Percentiles rank a stretch among this genome's conserved stretches.
Conservation (phyloP, 1,139 yeast species). For the Yamadazyma songkhlaensis region DNA sequence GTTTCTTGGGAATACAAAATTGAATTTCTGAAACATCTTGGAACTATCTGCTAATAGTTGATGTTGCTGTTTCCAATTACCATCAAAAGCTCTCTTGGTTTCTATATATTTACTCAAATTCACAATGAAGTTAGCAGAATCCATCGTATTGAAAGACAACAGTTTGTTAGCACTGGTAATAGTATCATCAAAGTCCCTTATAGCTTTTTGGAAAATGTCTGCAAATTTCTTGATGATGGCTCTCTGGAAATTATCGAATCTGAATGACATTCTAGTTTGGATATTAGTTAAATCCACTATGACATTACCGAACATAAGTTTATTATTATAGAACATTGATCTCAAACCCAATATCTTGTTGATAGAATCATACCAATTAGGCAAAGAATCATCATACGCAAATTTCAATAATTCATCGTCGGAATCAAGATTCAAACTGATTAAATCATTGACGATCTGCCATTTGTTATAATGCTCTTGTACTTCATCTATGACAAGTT, state of each 20-base stretch:
- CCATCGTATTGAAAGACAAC: slow-evolving; percentile 13
- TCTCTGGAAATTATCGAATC: slow-evolving; percentile 59
- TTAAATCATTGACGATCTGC: slow-evolving; percentile 55
- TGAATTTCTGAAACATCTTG: slow-evolving; percentile 24
- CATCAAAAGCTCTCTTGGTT: slow-evolving; percentile 13
- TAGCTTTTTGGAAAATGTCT: slow-evolving; percentile 15
- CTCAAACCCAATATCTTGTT: slow-evolving; percentile 46
- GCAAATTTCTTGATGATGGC: slow-evolving; percentile 43
- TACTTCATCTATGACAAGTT: slow-evolving; percentile 10
- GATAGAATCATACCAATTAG: slow-evolving; percentile 48
- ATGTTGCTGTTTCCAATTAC: slow-evolving; percentile 27
- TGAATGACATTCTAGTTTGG: slow-evolving; percentile 51
- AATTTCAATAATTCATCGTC: slow-evolving; percentile 18
- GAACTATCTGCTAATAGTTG: slow-evolving; percentile 40
- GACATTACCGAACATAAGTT: slow-evolving; percentile 38
- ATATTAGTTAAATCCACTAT: slow-evolving; percentile 49
- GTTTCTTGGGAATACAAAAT: slow-evolving; percentile 41
- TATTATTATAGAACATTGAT: slow-evolving; percentile 51
- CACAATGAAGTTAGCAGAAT: slow-evolving; percentile 9
- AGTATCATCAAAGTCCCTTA: slow-evolving; percentile 6
- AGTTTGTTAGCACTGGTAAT: slow-evolving; percentile 2
- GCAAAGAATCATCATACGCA: slow-evolving; percentile 30
- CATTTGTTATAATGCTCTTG: slow-evolving; percentile 44
- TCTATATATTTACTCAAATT: slow-evolving; percentile 11
- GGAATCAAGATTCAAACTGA: slow-evolving; percentile 43